Evolutionary conservation across 2,329 filamentous ascomycete species (phyloP).

Genomic region (Ophiostoma ulmi): DNA sequence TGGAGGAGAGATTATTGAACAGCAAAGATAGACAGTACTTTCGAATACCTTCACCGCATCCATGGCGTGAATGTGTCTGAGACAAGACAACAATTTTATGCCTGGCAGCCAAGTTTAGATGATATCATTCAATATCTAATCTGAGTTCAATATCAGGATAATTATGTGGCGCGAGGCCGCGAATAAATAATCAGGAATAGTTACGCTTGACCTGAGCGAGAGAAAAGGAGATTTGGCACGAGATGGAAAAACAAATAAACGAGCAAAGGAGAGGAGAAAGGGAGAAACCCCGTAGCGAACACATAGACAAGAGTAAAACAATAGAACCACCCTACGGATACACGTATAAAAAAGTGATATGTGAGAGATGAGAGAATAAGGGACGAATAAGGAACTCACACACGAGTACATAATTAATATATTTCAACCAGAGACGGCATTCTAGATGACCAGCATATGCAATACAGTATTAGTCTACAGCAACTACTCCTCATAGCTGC

Average conservation of each 20-base stretch:
- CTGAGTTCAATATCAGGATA: neutral
- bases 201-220: neutral
- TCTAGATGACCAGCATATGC: slow-evolving; percentile 3
- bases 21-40: neutral
- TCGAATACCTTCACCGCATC: neutral
- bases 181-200: neutral
- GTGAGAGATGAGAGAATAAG: neutral
- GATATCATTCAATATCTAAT: neutral
- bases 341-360: neutral
- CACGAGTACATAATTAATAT: neutral
- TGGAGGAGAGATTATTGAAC: neutral
- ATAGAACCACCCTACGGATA: neutral
- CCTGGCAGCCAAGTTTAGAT: neutral
- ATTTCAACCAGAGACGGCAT: neutral
- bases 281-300: neutral
- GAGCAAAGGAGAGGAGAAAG: neutral
- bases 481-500: slow-evolving; percentile 15
- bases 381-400: neutral
- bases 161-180: neutral
- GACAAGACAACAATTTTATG: neutral
- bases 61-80: neutral
- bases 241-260: neutral
- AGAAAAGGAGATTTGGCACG: neutral
- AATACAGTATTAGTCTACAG: neutral
- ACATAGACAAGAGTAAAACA: neutral